phyloP scores from a whole-genome alignment of 176 grass and related monocot species.

The Stipa capillata region DNA sequence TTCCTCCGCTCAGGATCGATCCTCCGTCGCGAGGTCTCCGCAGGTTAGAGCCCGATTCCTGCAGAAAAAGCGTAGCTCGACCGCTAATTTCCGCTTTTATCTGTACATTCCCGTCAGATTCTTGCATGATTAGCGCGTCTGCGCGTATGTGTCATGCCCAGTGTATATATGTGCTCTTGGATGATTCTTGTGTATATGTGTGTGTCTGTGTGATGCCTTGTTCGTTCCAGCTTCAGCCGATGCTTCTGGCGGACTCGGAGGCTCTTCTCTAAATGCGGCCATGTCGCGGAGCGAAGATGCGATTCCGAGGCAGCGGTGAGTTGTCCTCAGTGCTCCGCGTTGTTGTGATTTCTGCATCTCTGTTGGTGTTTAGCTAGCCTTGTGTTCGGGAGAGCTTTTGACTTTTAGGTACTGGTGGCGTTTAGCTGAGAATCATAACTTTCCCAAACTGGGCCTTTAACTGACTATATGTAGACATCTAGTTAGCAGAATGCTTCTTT shows the following conservation, averaged over 20 bases:
- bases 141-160: too few species aligned
- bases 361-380: background rate
- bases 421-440: background rate
- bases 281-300: background rate
- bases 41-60: background rate
- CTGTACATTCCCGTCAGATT: background rate
- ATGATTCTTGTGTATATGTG: too few species aligned
- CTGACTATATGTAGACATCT: background rate
- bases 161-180: too few species aligned
- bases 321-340: too few species aligned
- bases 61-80: background rate
- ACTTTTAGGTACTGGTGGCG: background rate
- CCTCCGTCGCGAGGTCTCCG: background rate
- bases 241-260: background rate
- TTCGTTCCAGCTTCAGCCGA: background rate
- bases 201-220: too few species aligned
- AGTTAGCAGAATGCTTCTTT: background rate
- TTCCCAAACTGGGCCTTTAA: background rate
- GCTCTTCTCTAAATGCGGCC: background rate
- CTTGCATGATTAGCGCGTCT: background rate
- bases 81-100: background rate
- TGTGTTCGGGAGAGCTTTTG: too few species aligned
- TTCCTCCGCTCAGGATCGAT: background rate
- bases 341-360: background rate
- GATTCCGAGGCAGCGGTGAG: background rate